phyloP scores from a whole-genome alignment of 257 asterid species.

The Nicotiana tomentosiformis region DNA sequence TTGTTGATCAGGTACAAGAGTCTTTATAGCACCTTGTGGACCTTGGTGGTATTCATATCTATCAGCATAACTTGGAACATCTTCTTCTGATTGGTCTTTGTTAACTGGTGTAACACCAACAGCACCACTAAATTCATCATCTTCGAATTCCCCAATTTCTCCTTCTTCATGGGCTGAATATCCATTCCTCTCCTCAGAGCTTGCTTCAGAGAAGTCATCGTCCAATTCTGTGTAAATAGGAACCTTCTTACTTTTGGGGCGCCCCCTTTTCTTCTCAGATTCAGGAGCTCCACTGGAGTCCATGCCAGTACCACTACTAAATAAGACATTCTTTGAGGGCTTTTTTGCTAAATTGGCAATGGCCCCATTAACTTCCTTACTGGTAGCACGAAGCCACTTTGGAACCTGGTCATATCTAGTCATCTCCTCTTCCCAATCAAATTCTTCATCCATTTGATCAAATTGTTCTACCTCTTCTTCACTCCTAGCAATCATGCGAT shows the following conservation, averaged over 20 bases:
- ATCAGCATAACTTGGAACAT: constrained; percentile 47
- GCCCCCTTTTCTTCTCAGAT: constrained; percentile 72
- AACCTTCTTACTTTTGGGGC: constrained; percentile 71
- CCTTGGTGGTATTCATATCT: constrained; percentile 54
- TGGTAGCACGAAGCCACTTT: constrained; percentile 83
- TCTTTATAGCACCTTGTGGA: constrained; percentile 40
- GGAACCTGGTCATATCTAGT: constrained; percentile 87
- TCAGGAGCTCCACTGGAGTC: constrained; percentile 59
- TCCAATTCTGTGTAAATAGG: constrained; percentile 94
- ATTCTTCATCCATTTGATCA: constrained; percentile 98
- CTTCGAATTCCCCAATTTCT: constrained; percentile 77
- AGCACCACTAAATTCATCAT: constrained; percentile 56
- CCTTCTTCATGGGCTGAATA: constrained; percentile 72
- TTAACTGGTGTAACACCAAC: constrained; percentile 39
- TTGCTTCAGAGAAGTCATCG: constrained; percentile 86
- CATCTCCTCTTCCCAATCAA: constrained; percentile 94
- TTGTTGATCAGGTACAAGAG: constrained; percentile 48
- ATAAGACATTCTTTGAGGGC: constrained; percentile 50
- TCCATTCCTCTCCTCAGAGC: constrained; percentile 73
- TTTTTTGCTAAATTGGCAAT: constrained; percentile 75
- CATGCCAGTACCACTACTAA: constrained; percentile 44
- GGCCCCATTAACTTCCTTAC: constrained; percentile 71
- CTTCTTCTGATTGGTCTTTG: constrained; percentile 80
- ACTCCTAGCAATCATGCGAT: constrained; percentile 98
- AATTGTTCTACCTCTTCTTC: constrained; percentile 89